Base-by-base conservation (phyloP, 805 yeast species). In the Kregervanrija delftensis region DNA sequence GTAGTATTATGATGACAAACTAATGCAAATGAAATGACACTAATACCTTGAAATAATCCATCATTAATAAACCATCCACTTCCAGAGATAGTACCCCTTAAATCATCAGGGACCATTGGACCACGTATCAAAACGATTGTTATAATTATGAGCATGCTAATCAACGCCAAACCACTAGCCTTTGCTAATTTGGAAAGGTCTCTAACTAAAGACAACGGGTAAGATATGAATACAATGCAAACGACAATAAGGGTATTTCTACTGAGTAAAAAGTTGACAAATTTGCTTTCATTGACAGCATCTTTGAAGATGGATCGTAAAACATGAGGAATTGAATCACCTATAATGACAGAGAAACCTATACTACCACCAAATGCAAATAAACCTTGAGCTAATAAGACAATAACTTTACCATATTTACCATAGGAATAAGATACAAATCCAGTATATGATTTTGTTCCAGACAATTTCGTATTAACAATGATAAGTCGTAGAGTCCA, bases 1-100 rank as follows among this genome's bases (percentile, higher is more conserved):
- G 91, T 78, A 0, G 97, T 88, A 60, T 90, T 90, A 62, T 90
- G 98, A 59, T 90, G 98, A 59, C 98, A 90, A 3, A 90, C 97
- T 52, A 91, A 73, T 2, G 98, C 98, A 67, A 90, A 90, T 1
- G 96, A 88, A 31, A 90, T 87, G 41, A 90, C 96, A n/a, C 93
- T 83, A 28, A 90, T 79, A 2, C 96, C 96, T 63, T 90, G 96
- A 59, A 90, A 87, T 3, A 90, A 66, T 36, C 80, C 79, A 11
- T 72, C 62, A 50, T 82, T 82, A 41, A 87, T 58, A 4, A 86
- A 67, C 66, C 76, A 71, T 32, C 72, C 66, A 35, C 65, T 42
- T 11, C 61, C 46, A 0, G 77, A 47, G 13, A 83, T 65, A 0
- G 65, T 49, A 0, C 86, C 83, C 53, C 72, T 77, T 14, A 72